Conservation (phyloP, 768 basidiomycete genomes). For the Clavulina sp. region DNA sequence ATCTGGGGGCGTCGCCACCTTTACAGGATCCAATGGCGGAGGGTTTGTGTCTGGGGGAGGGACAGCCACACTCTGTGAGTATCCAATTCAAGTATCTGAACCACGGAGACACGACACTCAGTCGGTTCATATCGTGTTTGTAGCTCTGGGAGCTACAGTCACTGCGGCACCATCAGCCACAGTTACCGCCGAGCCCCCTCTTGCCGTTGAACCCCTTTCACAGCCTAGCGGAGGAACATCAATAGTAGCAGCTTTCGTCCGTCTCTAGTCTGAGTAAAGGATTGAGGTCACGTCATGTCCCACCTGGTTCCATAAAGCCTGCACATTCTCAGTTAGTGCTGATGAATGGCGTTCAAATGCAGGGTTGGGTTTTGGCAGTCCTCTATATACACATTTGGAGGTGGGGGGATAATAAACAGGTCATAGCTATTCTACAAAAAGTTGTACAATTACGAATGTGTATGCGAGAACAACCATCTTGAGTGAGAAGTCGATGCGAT, state of each 20-base stretch:
- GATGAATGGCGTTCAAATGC: too few relatives aligned
- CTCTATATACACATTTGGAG: too few relatives aligned
- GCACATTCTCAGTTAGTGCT: not conserved
- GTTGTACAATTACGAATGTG: too few relatives aligned
- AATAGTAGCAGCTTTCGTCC: not conserved
- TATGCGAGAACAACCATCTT: too few relatives aligned
- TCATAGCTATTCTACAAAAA: too few relatives aligned
- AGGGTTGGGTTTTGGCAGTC: too few relatives aligned
- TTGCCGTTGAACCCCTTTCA: not conserved
- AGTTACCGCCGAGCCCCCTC: not conserved
- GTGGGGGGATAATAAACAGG: too few relatives aligned
- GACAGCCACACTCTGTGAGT: not conserved
- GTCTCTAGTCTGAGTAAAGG: not conserved
- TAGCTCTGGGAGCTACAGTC: not conserved
- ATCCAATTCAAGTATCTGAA: not conserved
- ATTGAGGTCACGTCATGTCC: not conserved
- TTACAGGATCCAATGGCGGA: not conserved
- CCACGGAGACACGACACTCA: not conserved
- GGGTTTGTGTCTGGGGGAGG: not conserved
- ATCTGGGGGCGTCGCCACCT: not conserved
- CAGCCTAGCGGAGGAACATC: not conserved
- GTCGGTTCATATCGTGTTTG: not conserved
- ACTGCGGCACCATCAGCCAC: not conserved
- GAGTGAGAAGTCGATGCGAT: too few relatives aligned
- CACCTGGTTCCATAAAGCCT: not conserved